A percentile compares a stretch with the other conserved stretches of the same genome.
These are phyloP conservation scores for Penicillium bovifimosum DNA, from an alignment of 495 filamentous ascomycete genomes.

Conservation along the genomic window DNA sequence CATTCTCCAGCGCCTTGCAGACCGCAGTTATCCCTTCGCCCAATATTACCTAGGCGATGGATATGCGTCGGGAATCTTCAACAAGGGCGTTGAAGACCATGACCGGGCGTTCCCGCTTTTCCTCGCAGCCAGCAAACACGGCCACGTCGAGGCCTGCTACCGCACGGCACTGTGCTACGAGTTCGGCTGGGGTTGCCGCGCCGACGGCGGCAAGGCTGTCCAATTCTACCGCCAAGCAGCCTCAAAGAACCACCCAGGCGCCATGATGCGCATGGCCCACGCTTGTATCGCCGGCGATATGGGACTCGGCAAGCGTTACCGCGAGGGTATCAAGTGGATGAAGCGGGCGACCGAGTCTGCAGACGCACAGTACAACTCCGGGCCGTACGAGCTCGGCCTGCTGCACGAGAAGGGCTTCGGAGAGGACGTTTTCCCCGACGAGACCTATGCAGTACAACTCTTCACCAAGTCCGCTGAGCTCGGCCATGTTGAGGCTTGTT, in stretches of 20 bases:
- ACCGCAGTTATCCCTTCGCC: conserved; percentile 87
- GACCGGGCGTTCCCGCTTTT: conserved; percentile 89
- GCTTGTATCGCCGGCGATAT: conserved; percentile 87
- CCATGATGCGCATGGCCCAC: conserved; percentile 85
- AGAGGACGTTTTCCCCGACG: conserved; percentile 86
- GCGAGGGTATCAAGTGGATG: conserved; percentile 94
- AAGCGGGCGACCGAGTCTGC: conserved; percentile 86
- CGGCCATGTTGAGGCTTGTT: conserved; percentile 79
- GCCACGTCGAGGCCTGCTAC: conserved; percentile 93
- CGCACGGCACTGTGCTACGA: conserved; percentile 93
- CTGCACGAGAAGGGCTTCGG: conserved; percentile 87
- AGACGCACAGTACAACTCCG: conserved; percentile 85
- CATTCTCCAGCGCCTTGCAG: conserved; percentile 79
- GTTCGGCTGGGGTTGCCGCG: conserved; percentile 92
- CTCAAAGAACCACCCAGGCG: conserved; percentile 89
- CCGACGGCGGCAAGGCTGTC: conserved; percentile 82
- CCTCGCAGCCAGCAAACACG: conserved; percentile 90
- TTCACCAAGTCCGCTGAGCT: conserved; percentile 93
- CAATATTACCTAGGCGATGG: conserved; percentile 97
- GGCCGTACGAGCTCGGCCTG: conserved; percentile 83
- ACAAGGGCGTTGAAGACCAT: conserved; percentile 84
- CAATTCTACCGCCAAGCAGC: conserved; percentile 89
- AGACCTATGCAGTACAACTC: conserved; percentile 84
- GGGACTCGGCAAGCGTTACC: conserved; percentile 74
- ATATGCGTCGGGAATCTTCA: conserved; percentile 89